phyloP scores from a whole-genome alignment of 129 eudicot species.

The Artemisia annua region DNA sequence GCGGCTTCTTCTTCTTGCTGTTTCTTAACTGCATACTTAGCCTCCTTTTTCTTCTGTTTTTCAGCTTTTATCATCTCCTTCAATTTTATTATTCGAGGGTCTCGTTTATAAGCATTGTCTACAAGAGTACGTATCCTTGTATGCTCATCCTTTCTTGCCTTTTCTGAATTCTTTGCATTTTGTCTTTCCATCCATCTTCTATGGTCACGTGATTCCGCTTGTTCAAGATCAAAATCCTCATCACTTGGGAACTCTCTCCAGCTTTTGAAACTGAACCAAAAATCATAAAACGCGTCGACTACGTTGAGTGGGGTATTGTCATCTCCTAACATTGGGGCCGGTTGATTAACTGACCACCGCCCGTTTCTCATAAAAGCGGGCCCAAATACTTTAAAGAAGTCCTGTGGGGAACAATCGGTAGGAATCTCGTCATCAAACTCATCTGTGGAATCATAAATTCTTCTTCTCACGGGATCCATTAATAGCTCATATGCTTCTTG shows the following conservation, averaged over 20 bases:
- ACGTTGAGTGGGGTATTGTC: conserved; percentile 62
- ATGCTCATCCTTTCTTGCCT: conserved; percentile 87
- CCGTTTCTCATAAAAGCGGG: conserved; percentile 96
- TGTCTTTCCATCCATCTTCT: conserved; percentile 99
- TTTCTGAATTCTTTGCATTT: conserved; percentile 82
- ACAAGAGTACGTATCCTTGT: conserved; percentile 74
- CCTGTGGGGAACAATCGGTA: conserved; percentile 81
- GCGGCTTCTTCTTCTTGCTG: conserved; percentile 91
- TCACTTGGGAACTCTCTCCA: conserved; percentile 96
- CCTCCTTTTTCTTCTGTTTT: conserved; percentile 82
- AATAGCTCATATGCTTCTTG: conserved; percentile 92
- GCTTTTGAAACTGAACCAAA: conserved; percentile 86
- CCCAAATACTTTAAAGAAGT: conserved; percentile 83
- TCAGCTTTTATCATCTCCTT: conserved; percentile 79
- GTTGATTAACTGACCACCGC: conserved; percentile 89
- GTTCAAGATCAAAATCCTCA: conserved; percentile 94
- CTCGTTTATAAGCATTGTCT: conserved; percentile 84
- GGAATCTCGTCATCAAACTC: conserved; percentile 98
- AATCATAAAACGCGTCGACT: conserved; percentile 75
- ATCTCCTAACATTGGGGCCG: conserved; percentile 73
- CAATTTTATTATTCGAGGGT: conserved; percentile 69
- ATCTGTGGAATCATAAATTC: conserved; percentile 91
- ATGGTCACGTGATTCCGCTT: conserved; percentile 97
- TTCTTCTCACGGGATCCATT: conserved; percentile 76
- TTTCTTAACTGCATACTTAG: conserved; percentile 68